Base-by-base conservation (phyloP, 768 basidiomycete genomes). In the Sporobolomyces phaffii region DNA sequence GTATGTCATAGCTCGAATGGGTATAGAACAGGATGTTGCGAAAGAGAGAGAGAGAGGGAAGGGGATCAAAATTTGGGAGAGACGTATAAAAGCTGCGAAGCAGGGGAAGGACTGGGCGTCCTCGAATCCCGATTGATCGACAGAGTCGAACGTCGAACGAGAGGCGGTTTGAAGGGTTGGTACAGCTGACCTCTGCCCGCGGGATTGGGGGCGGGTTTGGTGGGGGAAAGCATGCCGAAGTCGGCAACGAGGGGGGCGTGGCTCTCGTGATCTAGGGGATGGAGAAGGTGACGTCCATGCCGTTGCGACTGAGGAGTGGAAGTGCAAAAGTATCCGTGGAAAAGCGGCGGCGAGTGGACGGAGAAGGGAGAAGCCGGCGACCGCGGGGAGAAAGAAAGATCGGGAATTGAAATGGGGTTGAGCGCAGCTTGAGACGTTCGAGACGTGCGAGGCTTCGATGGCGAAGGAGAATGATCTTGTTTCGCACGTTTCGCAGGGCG, bases 111-210 rank as follows among this genome's bases (percentile, higher is more conserved):
- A n/a, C 48, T 49, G 6, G 48, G 48, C 7, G 48, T 49, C 20
- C 26, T 49, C 26, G 26, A 49, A 28, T 49, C 48, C 26, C 15
- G 48, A 29, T 11, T 17, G 13, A 47, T 24, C 14, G 10, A 17
- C 13, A 34, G 31, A 33, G 51, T n/a, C n/a, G n/a, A n/a, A n/a
- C n/a, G n/a, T n/a, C n/a, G n/a, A n/a, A n/a, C n/a, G n/a, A 38
- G 53, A 40, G 53, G 53, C 15, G 22, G 36, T 41, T 54, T 54
- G 53, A 54, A 54, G 5, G 53, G 53, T 28, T 54, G 53, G 31
- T 7, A 22, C 29, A 52, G 20, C 18, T 34, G 51, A 36, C 18
- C 4, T 7, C 29, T 24, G 18, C n/a, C 29, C 5, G 34, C 29
- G 24, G 11, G 22, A 36, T 31, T 18, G 33, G 26, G 29, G 29